Evolutionary conservation across 2,329 filamentous ascomycete genomes (phyloP), one percentile per base, ranked within the genome.

Genomic region (Fusarium sp.): DNA sequence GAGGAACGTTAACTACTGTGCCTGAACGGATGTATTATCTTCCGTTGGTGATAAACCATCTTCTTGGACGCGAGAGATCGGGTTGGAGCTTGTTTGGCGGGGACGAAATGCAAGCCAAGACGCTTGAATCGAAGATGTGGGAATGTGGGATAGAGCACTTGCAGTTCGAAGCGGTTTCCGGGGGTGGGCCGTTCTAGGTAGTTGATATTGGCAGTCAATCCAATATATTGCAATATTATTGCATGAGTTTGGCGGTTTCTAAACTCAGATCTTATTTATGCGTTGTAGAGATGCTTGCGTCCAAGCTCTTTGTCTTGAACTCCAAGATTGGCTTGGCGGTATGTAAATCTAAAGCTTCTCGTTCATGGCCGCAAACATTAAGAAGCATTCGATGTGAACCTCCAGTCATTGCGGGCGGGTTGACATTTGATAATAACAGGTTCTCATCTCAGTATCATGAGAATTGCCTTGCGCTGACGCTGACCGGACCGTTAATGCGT

Each of bases 41-140:
- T 63, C 56, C 57, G 49, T 42, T 28, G 15, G 19, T 40, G 26
- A 66, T 54, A 51, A 42, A 31, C 39, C 42, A 49, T 55, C 47
- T 33, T 28, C 34, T 38, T 49, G 40, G 38, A 34, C 38, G 36
- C 17, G 22, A 62, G 22, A 14, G 52, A 52, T 46, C 33, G 45
- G 40, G n/a, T 59, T 64, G 51, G 65, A 71, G 69, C 60, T 70
- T 73, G 67, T 73, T 67, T 50, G 67, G 67, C 71, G 71, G 71
- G 70, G 71, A 65, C 57, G 43, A 39, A 51, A 71, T 73, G 71
- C 69, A 73, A 36, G 69, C 71, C 71, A 74, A 74, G 71, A 56
- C 65, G 61, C 42, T 61, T 65, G 34, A 52, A 34, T 33, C 50
- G 10, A 31, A 31, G 28, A 31, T 31, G 28, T 62, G 49, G n/a